Base-by-base conservation (phyloP, 495 filamentous ascomycete genomes). In the Hypoxylon fuscum region DNA sequence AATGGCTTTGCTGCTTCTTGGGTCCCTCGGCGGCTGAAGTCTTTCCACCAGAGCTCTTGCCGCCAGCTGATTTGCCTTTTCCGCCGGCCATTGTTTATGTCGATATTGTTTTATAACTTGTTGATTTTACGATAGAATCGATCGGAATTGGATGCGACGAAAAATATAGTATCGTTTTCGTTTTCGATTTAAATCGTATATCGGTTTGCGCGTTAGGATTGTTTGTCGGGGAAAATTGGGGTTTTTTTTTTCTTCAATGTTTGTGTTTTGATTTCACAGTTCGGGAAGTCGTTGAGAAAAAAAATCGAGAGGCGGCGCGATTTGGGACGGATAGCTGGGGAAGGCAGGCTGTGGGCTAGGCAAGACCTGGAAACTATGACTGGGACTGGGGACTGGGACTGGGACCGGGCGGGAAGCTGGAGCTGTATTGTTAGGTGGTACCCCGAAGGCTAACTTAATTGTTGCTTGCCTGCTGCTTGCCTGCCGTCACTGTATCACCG, bases 1-100 rank as follows among this genome's bases (percentile, higher is more conserved):
- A 97, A 82, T 98, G 95, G 71, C 93, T 97, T 81, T 97, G 94
- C 77, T 98, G 93, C 69, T 91, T 90, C 83, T 97, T 97, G 75
- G 85, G 75, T 75, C 82, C 79, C 46, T 87, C 86, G 46, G 87
- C 90, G 70, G 91, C 90, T 54, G 63, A 66, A 8, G 90, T 95
- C 88, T 98, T 91, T 55, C 88, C 89, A 62, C 89, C 88, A 32
- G 88, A 90, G 62, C 81, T 84, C 81, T 91, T 98, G 70, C 96
- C 95, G 68, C 92, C 91, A 61, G 93, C 89, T 57, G 90, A 93
- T 83, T 96, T 96, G 80, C 92, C 92, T 82, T 96, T 96, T 80
- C 92, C 92, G 63, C 92, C 92, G 75, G 92, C 78, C 79, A 82
- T 82, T 77, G 68, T 76, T 72, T 69, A 55, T 64, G 50, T 55